Base-by-base conservation (phyloP, 2,329 filamentous ascomycete species). In the Gaeumannomyces sp. region DNA sequence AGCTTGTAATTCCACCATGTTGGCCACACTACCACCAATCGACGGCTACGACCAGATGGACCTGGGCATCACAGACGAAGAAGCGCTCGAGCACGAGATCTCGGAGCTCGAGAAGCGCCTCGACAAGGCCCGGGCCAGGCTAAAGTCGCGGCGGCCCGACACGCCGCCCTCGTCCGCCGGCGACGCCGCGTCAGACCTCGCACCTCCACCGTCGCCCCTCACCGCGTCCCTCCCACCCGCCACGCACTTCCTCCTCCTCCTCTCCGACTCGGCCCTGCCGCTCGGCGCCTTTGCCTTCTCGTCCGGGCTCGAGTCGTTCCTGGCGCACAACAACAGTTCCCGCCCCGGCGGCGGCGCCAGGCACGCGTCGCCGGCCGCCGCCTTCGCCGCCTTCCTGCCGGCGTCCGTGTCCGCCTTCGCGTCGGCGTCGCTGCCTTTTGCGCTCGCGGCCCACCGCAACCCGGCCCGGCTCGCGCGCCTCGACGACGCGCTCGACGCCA, bases 261-360 rank as follows among this genome's bases (percentile, higher is more conserved):
- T 94, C 61, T 86, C 91, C 61, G 91, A 95, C 79, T 93, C 91
- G 1, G 90, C 90, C 19, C 85, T 95, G 2, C 91, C 91, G 0
- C 82, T 95, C 0, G 91, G 91, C 65, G 92, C 91, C n/a, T 95
- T 95, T 77, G 91, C 91, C 71, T 95, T 94, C 79, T 91, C 88
- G 79, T 90, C 86, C 70, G 91, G 91, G 3, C 83, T 95, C 22
- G 91, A 95, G 77, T 94, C 91, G 57, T 94, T 89, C 75, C 85
- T 93, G 25, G 88, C 89, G 4, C 91, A 95, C 78, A n/a, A n/a
- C 59, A 2, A 64, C 67, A 31, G 45, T 68, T 29, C 66, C 71
- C 64, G 31, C 69, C 64, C 45, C 33, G 11, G 11, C 35, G 14
- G 14, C 35, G 4, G 14, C 64, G 1, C 33, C 2, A 35, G 13